Evolutionary conservation across 768 basidiomycete genomes (phyloP).

Genomic region (Sporobolomyces pararoseus): DNA sequence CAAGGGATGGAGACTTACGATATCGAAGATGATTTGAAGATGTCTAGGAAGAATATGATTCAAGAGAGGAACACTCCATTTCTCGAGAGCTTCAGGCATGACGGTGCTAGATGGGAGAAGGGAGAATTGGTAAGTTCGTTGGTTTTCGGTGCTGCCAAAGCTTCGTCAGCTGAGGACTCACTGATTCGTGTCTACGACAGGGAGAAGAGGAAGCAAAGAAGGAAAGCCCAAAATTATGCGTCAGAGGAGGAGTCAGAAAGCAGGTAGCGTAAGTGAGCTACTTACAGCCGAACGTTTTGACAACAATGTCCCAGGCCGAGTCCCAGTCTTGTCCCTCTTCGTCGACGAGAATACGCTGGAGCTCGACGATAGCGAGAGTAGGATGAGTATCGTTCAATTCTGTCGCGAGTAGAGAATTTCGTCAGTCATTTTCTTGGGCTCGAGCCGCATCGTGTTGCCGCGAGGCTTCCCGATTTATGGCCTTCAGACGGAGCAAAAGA

Average conservation of each 20-base stretch:
- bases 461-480: too few species aligned
- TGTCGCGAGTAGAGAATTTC: slow-evolving; percentile 48
- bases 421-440: too few species aligned
- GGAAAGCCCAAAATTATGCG: neutral
- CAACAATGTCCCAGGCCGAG: slow-evolving; percentile 80
- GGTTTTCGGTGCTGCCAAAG: too few species aligned
- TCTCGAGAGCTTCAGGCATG: slow-evolving; percentile 62
- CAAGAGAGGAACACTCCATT: slow-evolving; percentile 85
- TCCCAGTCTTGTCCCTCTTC: slow-evolving; percentile 85
- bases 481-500: too few species aligned
- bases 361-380: slow-evolving; percentile 78
- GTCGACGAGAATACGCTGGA: slow-evolving; percentile 80
- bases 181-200: slow-evolving; percentile 13
- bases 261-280: slow-evolving; percentile 62
- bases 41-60: slow-evolving; percentile 55
- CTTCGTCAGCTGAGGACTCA: too few species aligned
- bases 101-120: slow-evolving; percentile 53
- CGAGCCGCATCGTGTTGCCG: too few species aligned
- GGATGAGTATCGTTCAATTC: slow-evolving; percentile 72
- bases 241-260: neutral
- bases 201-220: too few species aligned
- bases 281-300: slow-evolving; percentile 89
- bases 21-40: slow-evolving; percentile 74
- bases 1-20: slow-evolving; percentile 23
- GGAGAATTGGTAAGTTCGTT: neutral